Evolutionary conservation across 139 green algal species (phyloP).

Genomic region (Picochlorum sp.): DNA sequence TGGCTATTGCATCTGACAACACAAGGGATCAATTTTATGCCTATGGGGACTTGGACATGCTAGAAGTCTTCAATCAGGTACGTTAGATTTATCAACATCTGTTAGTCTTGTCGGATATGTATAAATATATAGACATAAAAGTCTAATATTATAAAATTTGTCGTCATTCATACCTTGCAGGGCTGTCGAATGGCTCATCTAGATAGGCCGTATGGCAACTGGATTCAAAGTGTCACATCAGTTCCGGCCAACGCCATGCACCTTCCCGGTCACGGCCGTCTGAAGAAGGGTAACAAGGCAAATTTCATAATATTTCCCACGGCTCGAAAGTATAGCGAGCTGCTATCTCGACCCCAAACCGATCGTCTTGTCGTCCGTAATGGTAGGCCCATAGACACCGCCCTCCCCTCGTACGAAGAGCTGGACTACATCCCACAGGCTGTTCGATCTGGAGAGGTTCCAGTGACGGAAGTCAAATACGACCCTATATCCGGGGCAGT

Average conservation of each 20-base stretch:
- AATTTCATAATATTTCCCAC: constrained; percentile 52
- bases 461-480: background rate
- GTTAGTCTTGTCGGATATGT: background rate
- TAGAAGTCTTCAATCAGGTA: constrained; percentile 62
- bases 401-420: constrained; percentile 26
- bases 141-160: background rate
- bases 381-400: constrained; percentile 9
- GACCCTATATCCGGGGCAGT: background rate
- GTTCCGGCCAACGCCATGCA: constrained; percentile 51
- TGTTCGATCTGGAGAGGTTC: constrained; percentile 4
- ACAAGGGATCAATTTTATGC: constrained; percentile 64
- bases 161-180: background rate
- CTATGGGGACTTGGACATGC: constrained; percentile 67
- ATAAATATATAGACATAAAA: background rate
- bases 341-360: constrained; percentile 42
- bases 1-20: constrained; percentile 59
- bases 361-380: constrained; percentile 38
- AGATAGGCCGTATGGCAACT: constrained; percentile 44
- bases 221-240: constrained; percentile 28
- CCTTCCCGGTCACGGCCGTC: constrained; percentile 22
- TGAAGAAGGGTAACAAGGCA: constrained; percentile 29
- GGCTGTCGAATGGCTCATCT: constrained; percentile 52
- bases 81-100: too few species aligned
- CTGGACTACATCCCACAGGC: constrained; percentile 26
- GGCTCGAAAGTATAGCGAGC: constrained; percentile 44